Evolutionary conservation across 768 basidiomycete species (phyloP).

Genomic region (Exsudoporus frostii): DNA sequence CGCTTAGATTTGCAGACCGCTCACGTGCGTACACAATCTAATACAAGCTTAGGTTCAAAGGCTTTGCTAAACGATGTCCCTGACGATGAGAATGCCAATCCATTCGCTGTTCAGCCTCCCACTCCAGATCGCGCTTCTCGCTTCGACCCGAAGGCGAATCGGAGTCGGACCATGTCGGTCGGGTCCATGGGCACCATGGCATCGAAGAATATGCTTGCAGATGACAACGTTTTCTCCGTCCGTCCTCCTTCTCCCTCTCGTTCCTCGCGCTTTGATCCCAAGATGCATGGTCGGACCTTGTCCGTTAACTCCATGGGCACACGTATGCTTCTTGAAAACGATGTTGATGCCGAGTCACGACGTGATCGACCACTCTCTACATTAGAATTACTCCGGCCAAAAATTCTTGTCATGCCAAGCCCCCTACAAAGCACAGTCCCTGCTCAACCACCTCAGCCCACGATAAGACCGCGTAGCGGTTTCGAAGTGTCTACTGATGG

Average conservation of each 20-base stretch:
- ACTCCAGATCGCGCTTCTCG: slow-evolving; percentile 40
- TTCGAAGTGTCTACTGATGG: slow-evolving; percentile 68
- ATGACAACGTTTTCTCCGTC: slow-evolving; percentile 66
- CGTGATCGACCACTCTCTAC: slow-evolving; percentile 67
- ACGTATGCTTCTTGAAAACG: slow-evolving; percentile 57
- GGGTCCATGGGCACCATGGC: slow-evolving; percentile 43
- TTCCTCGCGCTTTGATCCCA: slow-evolving; percentile 80
- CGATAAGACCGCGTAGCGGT: slow-evolving; percentile 45
- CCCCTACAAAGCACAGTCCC: slow-evolving; percentile 59
- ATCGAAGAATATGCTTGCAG: slow-evolving; percentile 34
- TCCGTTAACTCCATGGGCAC: slow-evolving; percentile 70
- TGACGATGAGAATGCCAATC: slow-evolving; percentile 32
- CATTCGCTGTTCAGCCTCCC: slow-evolving; percentile 35
- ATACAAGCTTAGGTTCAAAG: slow-evolving; percentile 49
- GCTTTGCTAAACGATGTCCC: slow-evolving; percentile 39
- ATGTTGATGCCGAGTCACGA: slow-evolving; percentile 33
- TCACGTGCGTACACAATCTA: slow-evolving; percentile 50
- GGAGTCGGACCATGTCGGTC: slow-evolving; percentile 41
- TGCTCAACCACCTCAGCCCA: slow-evolving; percentile 32
- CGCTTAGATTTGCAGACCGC: slow-evolving; percentile 29
- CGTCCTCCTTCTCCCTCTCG: slow-evolving; percentile 58
- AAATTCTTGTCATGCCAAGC: slow-evolving; percentile 93
- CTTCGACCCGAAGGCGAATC: slow-evolving; percentile 41
- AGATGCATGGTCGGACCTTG: slow-evolving; percentile 56
- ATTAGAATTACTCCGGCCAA: slow-evolving; percentile 78